A percentile compares a stretch with the other conserved stretches of the same genome.
Evolutionary conservation across 371 early-diverging fungal genomes (phyloP).

Genomic region (Mortierella sp.): DNA sequence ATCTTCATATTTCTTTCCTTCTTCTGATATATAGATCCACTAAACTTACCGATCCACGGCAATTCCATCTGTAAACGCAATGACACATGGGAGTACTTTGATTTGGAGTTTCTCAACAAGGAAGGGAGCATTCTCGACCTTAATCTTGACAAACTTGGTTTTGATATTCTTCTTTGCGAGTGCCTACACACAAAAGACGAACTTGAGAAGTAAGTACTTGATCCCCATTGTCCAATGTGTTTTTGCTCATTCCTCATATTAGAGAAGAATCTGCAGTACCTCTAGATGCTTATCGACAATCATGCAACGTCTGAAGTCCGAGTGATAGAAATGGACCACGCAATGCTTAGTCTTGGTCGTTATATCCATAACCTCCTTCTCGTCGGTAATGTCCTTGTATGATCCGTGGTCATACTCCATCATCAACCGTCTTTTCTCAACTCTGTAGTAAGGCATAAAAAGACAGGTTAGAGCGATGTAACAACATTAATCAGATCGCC

Average conservation of each 20-base stretch:
- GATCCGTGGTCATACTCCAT: slow-evolving; percentile 80
- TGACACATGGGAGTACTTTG: slow-evolving; percentile 92
- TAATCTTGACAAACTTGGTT: slow-evolving; percentile 89
- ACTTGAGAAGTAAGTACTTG: neutral
- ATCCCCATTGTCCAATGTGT: neutral
- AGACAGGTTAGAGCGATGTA: neutral
- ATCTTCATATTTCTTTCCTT: slow-evolving; percentile 13
- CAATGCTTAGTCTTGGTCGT: slow-evolving; percentile 81
- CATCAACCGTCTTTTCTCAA: slow-evolving; percentile 73
- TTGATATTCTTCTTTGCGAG: slow-evolving; percentile 85
- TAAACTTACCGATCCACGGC: slow-evolving; percentile 74
- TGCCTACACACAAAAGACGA: slow-evolving; percentile 39
- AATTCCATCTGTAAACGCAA: slow-evolving; percentile 82
- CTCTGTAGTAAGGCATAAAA: slow-evolving; percentile 53
- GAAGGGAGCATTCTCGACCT: slow-evolving; percentile 92
- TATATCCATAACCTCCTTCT: slow-evolving; percentile 90
- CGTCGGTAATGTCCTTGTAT: slow-evolving; percentile 81
- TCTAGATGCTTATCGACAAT: slow-evolving; percentile 94
- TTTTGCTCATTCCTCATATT: neutral
- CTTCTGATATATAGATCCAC: too few relatives aligned
- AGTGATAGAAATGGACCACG: slow-evolving; percentile 92
- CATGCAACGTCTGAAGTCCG: slow-evolving; percentile 93
- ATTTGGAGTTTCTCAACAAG: slow-evolving; percentile 91
- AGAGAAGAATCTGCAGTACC: slow-evolving; percentile 43
- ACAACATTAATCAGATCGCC: neutral